phyloP scores from a whole-genome alignment of 345 rosid species.

The Nasturtium officinale region DNA sequence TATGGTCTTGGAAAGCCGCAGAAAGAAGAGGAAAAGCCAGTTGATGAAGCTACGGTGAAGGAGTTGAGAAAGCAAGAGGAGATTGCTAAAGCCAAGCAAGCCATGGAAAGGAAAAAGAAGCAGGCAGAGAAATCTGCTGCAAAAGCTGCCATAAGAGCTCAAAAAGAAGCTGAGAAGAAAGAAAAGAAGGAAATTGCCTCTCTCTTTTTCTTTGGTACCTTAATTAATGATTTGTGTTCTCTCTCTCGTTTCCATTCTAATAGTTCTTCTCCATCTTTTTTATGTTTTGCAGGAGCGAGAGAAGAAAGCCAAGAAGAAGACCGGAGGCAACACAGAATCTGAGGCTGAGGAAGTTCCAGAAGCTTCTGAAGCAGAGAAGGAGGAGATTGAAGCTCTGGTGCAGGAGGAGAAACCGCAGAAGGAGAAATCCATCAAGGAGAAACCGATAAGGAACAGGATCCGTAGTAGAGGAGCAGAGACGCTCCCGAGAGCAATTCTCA shows the following conservation, averaged over 20 bases:
- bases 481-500: slow-evolving; percentile 69
- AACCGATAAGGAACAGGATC: slow-evolving; percentile 49
- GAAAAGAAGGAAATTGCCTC: slow-evolving; percentile 56
- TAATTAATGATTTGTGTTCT: neutral
- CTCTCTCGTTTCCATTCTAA: slow-evolving; percentile 21
- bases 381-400: slow-evolving; percentile 40
- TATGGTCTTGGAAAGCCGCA: slow-evolving; percentile 43
- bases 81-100: slow-evolving; percentile 81
- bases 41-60: slow-evolving; percentile 70
- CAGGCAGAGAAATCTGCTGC: slow-evolving; percentile 87
- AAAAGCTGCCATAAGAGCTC: slow-evolving; percentile 85
- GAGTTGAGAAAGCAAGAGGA: slow-evolving; percentile 93
- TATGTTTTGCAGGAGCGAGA: slow-evolving; percentile 73
- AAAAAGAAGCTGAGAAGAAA: slow-evolving; percentile 95
- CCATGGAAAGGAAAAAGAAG: slow-evolving; percentile 95
- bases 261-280: neutral
- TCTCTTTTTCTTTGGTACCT: neutral
- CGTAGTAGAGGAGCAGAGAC: slow-evolving; percentile 60
- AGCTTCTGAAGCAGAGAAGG: slow-evolving; percentile 56
- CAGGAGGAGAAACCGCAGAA: slow-evolving; percentile 44
- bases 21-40: slow-evolving; percentile 49
- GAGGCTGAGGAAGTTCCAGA: slow-evolving; percentile 66
- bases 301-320: slow-evolving; percentile 85
- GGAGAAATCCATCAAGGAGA: slow-evolving; percentile 55
- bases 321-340: slow-evolving; percentile 38